phyloP scores from a whole-genome alignment of 768 basidiomycete genomes.

The Roridomyces roridus region DNA sequence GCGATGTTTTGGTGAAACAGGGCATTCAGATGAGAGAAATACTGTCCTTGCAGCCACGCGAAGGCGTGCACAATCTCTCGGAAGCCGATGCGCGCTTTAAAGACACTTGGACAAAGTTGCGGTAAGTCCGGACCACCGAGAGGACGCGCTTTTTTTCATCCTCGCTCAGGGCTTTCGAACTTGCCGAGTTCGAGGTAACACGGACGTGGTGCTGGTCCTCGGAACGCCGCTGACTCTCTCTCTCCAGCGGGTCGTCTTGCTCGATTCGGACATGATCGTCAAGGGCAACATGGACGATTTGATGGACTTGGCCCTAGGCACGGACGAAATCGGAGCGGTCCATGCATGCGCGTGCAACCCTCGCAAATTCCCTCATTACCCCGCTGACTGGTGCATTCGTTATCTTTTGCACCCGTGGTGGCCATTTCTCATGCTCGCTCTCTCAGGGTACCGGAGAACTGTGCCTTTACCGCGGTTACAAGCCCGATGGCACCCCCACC shows the following conservation, averaged over 20 bases:
- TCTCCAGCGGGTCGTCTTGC: conserved; percentile 72
- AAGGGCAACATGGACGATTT: conserved; percentile 81
- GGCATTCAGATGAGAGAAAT: conserved; percentile 67
- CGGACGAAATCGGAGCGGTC: conserved; percentile 82
- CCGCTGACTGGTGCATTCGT: conserved; percentile 79
- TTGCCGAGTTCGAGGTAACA: conserved; percentile 68
- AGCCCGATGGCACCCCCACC: conserved; percentile 51
- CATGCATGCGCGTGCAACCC: conserved; percentile 98
- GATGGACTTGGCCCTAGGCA: conserved; percentile 63
- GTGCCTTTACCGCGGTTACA: conserved; percentile 71
- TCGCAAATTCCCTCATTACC: conserved; percentile 82
- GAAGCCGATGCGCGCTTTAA: conserved; percentile 59
- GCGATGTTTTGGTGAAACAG: conserved; percentile 55
- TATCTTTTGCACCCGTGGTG: not conserved
- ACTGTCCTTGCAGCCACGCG: conserved; percentile 58
- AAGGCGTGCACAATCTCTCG: conserved; percentile 46
- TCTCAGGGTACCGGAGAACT: conserved; percentile 89
- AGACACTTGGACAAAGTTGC: conserved; percentile 78
- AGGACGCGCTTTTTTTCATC: not conserved
- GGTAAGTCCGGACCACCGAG: conserved; percentile 36
- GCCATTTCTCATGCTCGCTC: conserved; percentile 16
- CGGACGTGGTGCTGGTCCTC: no score
- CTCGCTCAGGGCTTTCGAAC: conserved; percentile 60
- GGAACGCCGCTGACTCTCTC: conserved; percentile 12
- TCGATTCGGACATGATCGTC: conserved; percentile 91